Percentiles rank a stretch among this genome's conserved stretches.
Conservation (phyloP, 2,329 filamentous ascomycete species). For the Calonectria leucothoes region DNA sequence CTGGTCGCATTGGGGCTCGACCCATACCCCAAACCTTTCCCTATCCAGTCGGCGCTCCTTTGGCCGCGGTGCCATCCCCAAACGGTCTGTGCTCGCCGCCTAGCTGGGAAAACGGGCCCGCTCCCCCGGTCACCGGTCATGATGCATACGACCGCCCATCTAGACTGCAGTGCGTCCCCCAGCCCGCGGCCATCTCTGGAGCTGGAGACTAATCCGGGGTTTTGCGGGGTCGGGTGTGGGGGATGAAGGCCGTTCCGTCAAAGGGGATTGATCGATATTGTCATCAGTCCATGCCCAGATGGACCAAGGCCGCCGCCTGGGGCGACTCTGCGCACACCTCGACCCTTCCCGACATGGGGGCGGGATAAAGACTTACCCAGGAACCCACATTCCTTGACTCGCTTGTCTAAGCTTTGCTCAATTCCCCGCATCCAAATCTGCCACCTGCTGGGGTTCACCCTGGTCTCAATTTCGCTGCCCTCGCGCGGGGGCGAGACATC, state of each 20-base stretch:
- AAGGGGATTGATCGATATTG: conserved; percentile 30
- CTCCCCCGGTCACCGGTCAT: neutral
- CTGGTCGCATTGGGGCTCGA: conserved; percentile 12
- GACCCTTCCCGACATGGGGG: neutral
- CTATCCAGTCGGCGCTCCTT: conserved; percentile 7
- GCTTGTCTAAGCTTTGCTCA: neutral
- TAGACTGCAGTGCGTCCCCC: too few relatives aligned
- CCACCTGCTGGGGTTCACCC: conserved; percentile 30
- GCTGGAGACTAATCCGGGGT: conserved; percentile 39
- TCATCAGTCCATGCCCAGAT: conserved; percentile 26
- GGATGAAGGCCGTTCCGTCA: conserved; percentile 43
- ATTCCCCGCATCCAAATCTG: conserved; percentile 28
- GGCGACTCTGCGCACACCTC: neutral
- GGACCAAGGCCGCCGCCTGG: neutral
- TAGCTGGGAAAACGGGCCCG: neutral
- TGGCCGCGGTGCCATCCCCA: neutral
- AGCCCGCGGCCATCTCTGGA: conserved; percentile 26
- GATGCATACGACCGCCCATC: conserved; percentile 19
- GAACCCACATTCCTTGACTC: conserved; percentile 25
- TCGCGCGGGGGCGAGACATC: conserved; percentile 33
- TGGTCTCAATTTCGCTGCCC: conserved; percentile 27
- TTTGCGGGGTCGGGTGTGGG: conserved; percentile 44
- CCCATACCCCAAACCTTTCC: conserved; percentile 17
- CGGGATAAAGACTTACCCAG: conserved; percentile 40
- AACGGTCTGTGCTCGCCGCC: conserved; percentile 18